Evolutionary conservation across 1,284 basidiomycete species (phyloP).

Genomic region (Inonotus obliquus): DNA sequence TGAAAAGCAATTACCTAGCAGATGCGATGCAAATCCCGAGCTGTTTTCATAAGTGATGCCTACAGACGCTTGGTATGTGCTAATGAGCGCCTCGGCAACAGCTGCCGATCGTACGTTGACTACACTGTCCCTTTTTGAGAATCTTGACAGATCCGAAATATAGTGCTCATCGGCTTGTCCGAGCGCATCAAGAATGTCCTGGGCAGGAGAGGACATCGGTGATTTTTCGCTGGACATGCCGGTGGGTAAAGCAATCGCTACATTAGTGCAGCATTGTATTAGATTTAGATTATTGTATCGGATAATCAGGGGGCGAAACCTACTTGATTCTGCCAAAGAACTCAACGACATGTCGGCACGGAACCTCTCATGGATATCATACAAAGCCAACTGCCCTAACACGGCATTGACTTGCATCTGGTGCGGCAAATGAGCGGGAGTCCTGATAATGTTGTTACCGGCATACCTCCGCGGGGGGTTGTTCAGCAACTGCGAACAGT

Average conservation of each 20-base stretch:
- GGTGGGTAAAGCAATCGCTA: slow-evolving; percentile 84
- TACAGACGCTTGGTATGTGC: slow-evolving; percentile 75
- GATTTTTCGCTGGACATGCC: slow-evolving; percentile 53
- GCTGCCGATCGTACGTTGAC: slow-evolving; percentile 70
- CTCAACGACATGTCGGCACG: slow-evolving; percentile 82
- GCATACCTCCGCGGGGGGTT: slow-evolving; percentile 52
- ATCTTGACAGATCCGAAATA: slow-evolving; percentile 58
- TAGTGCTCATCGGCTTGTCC: slow-evolving; percentile 67
- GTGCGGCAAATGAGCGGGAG: background rate
- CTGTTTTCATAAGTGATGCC: slow-evolving; percentile 50
- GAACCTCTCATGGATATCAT: slow-evolving; percentile 73
- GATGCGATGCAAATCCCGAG: slow-evolving; percentile 51
- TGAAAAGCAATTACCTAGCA: slow-evolving; percentile 53
- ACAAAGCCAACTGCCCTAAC: slow-evolving; percentile 68
- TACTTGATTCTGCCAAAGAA: slow-evolving; percentile 83
- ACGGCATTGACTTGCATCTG: slow-evolving; percentile 72
- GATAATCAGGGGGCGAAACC: slow-evolving; percentile 24
- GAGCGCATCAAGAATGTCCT: slow-evolving; percentile 60
- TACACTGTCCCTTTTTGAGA: slow-evolving; percentile 56
- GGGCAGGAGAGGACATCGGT: slow-evolving; percentile 40
- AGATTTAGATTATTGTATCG: background rate
- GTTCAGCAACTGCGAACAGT: slow-evolving; percentile 54
- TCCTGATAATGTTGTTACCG: no score
- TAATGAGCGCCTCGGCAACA: slow-evolving; percentile 64
- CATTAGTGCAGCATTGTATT: background rate